Percentiles rank a stretch among this genome's conserved stretches.
Evolutionary conservation across 768 basidiomycete species (phyloP).

Genomic region (Rhodotorula paludigena): DNA sequence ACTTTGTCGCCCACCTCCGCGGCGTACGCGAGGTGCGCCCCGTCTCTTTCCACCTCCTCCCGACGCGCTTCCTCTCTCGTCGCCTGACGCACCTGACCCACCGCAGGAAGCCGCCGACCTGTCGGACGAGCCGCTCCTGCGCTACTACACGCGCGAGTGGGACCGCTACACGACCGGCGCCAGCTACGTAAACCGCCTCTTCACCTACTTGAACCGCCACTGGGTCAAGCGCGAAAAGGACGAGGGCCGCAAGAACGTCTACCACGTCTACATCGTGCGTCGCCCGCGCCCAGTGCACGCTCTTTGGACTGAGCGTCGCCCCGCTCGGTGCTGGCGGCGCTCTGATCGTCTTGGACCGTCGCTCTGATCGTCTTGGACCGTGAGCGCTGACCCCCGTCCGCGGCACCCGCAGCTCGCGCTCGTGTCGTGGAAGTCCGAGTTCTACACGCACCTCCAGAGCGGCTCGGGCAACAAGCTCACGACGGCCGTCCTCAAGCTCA

Average conservation of each 20-base stretch:
- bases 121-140: constrained; percentile 78
- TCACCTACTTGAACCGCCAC: constrained; percentile 96
- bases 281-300: too few species aligned
- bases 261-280: constrained; percentile 89
- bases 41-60: not conserved
- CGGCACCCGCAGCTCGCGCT: constrained; percentile 66
- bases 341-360: too few species aligned
- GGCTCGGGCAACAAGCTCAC: constrained; percentile 73
- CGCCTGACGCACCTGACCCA: constrained; percentile 45
- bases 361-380: too few species aligned
- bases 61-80: constrained; percentile 37
- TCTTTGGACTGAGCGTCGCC: not conserved
- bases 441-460: constrained; percentile 80
- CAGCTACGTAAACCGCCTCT: constrained; percentile 92
- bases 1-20: constrained; percentile 78
- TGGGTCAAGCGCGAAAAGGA: constrained; percentile 99
- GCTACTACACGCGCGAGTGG: constrained; percentile 91
- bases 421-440: constrained; percentile 89
- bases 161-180: constrained; percentile 94
- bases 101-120: constrained; percentile 64
- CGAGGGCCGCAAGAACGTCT: constrained; percentile 89
- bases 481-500: constrained; percentile 76
- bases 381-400: too few species aligned
- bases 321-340: not conserved
- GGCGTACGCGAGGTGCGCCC: constrained; percentile 56